A percentile compares a stretch with the other conserved stretches of the same genome.
phyloP scores from a whole-genome alignment of 2,329 filamentous ascomycete species.

The Alternaria sp. region DNA sequence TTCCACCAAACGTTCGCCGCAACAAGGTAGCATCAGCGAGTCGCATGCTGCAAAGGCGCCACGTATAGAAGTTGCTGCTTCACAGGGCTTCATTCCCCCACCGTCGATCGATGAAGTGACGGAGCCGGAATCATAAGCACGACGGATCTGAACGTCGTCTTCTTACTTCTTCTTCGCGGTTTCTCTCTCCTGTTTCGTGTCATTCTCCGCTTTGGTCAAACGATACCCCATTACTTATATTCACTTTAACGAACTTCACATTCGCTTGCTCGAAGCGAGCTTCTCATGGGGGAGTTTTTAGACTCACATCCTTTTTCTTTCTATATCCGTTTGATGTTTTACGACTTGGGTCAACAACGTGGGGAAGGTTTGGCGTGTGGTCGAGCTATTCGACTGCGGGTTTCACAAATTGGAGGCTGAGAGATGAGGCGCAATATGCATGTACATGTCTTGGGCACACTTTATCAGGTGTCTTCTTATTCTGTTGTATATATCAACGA shows the following conservation, averaged over 20 bases:
- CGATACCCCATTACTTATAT: constrained; percentile 19
- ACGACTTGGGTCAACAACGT: background rate
- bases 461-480: background rate
- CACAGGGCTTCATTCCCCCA: constrained; percentile 48
- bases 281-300: constrained; percentile 1
- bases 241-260: constrained; percentile 11
- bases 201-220: constrained; percentile 16
- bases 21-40: constrained; percentile 27
- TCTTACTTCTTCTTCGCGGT: background rate
- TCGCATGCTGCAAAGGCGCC: constrained; percentile 46
- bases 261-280: background rate
- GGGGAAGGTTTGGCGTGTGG: background rate
- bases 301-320: background rate
- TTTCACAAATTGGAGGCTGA: background rate
- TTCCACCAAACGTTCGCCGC: constrained; percentile 25
- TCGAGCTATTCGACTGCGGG: background rate
- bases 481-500: background rate
- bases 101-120: constrained; percentile 55
- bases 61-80: constrained; percentile 37
- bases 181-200: constrained; percentile 7
- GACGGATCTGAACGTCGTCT: background rate
- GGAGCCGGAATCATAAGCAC: constrained; percentile 38
- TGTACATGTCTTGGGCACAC: background rate
- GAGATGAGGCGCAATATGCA: background rate
- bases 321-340: background rate